Conservation (phyloP, 306 rosid species). For the Acacia crassicarpa region DNA sequence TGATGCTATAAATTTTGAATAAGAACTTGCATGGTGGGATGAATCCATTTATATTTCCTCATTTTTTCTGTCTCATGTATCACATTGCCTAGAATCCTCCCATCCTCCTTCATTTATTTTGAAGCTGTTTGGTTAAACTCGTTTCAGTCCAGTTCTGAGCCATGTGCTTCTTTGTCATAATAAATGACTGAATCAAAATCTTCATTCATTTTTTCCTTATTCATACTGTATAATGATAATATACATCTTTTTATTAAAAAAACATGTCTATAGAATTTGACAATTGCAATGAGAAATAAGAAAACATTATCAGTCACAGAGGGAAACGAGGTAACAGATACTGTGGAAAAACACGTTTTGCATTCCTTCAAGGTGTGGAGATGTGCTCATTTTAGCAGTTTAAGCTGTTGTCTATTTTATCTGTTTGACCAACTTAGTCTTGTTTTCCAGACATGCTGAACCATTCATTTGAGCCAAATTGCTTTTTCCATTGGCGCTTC, state of each 20-base stretch:
- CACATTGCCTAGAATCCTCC: background rate
- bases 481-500: constrained; percentile 96
- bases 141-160: background rate
- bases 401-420: background rate
- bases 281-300: background rate
- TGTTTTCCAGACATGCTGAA: constrained; percentile 84
- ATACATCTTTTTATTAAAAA: background rate
- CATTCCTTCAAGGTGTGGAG: background rate
- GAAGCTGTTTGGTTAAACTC: background rate
- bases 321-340: background rate
- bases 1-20: background rate
- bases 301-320: background rate
- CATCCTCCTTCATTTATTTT: background rate
- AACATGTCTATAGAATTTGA: background rate
- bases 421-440: constrained; percentile 27
- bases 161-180: background rate
- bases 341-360: background rate
- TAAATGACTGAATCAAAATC: background rate
- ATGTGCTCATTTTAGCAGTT: background rate
- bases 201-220: background rate
- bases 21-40: background rate
- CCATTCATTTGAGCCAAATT: constrained; percentile 93
- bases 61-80: background rate
- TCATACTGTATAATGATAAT: background rate
- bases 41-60: background rate